Base-by-base conservation (phyloP, 73 alveolate genomes). In the Blepharisma stoltei region DNA sequence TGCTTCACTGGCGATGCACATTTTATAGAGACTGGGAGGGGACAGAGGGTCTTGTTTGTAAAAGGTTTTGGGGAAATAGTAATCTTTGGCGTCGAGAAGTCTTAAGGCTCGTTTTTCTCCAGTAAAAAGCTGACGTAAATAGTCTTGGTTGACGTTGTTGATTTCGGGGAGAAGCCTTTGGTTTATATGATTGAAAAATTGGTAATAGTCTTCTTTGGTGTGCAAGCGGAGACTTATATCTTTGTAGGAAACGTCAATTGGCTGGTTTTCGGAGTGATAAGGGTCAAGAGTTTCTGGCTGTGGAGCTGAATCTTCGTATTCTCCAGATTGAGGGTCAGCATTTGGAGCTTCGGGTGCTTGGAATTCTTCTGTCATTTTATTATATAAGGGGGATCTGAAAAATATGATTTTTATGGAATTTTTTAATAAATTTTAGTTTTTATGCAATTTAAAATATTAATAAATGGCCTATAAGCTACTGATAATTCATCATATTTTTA, bases 121-220 rank as follows among this genome's bases (percentile, higher is more conserved):
- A 4, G 27, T 52, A 14, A 52, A 20, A 20, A 52, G 27, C 66
- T 52, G 66, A 52, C 23, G 23, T 11, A 52, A 52, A 52, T 52
- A 52, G n/a, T 52, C 66, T 14, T 52, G n/a, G n/a, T 11, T 52
- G n/a, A 20, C 23, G 4, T 14, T 14, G n/a, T 52, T 52, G 4
- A 52, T 52, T 14, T 20, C 23, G n/a, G 66, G 66, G 27, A 52
- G 23, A 52, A 52, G 66, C 23, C 66, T 11, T 20, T 52, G 66
- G 23, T 52, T 52, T 52, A 52, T 52, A 2, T 14, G 66, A 14
- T 52, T 52, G 66, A 52, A 52, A 52, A 52, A 52, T 14, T 14
- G n/a, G 23, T 52, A 52, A 52, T 14, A 52, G 23, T 52, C 66
- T 52, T 52, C 66, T 52, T 52, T 52, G 66, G 27, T 52, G n/a